Evolutionary conservation across 257 asterid genomes (phyloP), one percentile per base, ranked within the genome.

Genomic region (Rubia yunnanensis): DNA sequence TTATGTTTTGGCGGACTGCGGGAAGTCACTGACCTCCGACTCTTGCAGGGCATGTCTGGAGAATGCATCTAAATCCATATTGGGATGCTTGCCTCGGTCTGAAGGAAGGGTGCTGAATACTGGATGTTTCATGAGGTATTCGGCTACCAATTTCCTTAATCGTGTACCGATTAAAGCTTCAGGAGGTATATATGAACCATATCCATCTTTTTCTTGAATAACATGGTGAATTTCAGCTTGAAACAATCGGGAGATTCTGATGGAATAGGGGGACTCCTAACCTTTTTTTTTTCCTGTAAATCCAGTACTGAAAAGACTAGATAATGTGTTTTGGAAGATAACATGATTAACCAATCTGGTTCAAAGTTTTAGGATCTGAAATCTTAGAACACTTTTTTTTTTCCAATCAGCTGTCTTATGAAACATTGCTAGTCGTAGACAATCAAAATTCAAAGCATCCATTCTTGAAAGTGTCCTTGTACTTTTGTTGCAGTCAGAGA

Each of bases 51-150:
- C 74, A 2, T 81, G 86, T 61, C 66, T 81, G 68, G 53, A 73
- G 71, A 81, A 78, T 59, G 86, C 83, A 0, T 73, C 80, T 39
- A 30, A n/a, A 9, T 81, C 86, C 3, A 69, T 81, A 66, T 30
- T 76, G 71, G 71, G 80, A 46, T 81, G 86, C 78, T 76, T 81
- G 53, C 86, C 83, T 15, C 68, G 77, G 81, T 73, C 81, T 0
- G 83, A 81, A 56, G 86, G 81, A 18, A 73, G 83, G 60, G 86
- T 80, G 0, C 65, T 81, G 66, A 67, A 81, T 53, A 70, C 86
- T 0, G 81, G 83, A 46, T 78, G 86, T 73, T 81, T 73, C 76
- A 59, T 81, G 80, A 78, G 86, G 63, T 81, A 81, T 69, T 78
- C 86, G 0, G 80, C 78, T 54, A 70, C 63, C 11, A 69, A 81